Evolutionary conservation across 352 stramenopile genomes (phyloP).

Genomic region (Plasmopara halstedii): DNA sequence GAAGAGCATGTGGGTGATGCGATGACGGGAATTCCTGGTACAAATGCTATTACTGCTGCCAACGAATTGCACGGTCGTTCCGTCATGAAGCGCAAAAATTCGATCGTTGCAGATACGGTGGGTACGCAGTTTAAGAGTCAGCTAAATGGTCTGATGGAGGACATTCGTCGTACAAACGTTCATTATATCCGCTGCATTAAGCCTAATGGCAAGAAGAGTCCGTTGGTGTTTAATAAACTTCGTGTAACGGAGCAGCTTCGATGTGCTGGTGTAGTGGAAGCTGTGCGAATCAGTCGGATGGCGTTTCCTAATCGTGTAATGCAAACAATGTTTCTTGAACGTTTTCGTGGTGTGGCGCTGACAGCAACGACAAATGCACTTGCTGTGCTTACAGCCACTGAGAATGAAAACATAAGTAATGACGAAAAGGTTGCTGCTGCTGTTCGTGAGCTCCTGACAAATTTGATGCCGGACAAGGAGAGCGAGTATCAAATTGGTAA

Average conservation of each 20-base stretch:
- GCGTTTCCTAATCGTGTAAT: constrained; percentile 97
- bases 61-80: constrained; percentile 22
- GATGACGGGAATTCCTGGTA: constrained; percentile 32
- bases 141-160: constrained; percentile 89
- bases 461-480: constrained; percentile 54
- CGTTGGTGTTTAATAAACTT: constrained; percentile 80
- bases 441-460: constrained; percentile 44
- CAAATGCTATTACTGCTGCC: constrained; percentile 7
- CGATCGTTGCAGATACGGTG: constrained; percentile 76
- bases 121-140: constrained; percentile 92
- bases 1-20: constrained; percentile 53
- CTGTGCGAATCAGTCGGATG: constrained; percentile 95
- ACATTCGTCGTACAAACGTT: constrained; percentile 93
- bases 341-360: constrained; percentile 64
- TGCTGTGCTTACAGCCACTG: constrained; percentile 26
- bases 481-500: constrained; percentile 84
- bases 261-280: constrained; percentile 98
- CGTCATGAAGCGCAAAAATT: constrained; percentile 65
- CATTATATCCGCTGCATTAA: constrained; percentile 99
- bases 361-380: constrained; percentile 18
- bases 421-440: constrained; percentile 29
- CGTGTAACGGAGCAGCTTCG: constrained; percentile 94
- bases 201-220: constrained; percentile 94
- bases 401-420: constrained; percentile 28
- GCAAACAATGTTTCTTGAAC: constrained; percentile 83